phyloP scores from a whole-genome alignment of 345 rosid species.

The Rhizophora apiculata region DNA sequence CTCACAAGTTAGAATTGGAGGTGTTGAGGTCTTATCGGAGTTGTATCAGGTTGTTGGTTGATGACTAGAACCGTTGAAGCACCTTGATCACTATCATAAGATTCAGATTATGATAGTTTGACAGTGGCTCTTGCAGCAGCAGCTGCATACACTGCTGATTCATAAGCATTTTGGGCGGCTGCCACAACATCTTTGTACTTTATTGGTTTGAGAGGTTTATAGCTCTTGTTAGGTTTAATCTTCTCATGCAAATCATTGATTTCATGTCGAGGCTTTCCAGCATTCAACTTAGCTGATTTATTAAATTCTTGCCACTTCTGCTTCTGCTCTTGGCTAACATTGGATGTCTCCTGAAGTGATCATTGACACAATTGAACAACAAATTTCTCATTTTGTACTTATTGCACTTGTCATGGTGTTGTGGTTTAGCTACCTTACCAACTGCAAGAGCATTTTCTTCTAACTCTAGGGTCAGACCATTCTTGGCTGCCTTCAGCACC shows the following conservation, averaged over 20 bases:
- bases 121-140: slow-evolving; percentile 48
- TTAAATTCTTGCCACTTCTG: slow-evolving; percentile 1
- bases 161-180: slow-evolving; percentile 47
- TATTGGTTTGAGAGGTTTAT: slow-evolving; percentile 20
- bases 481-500: slow-evolving; percentile 31
- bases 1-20: background rate
- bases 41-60: background rate
- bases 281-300: background rate
- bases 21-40: background rate
- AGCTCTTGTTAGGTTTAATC: slow-evolving; percentile 10
- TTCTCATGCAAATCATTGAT: slow-evolving; percentile 1
- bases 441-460: slow-evolving; percentile 13
- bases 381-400: background rate
- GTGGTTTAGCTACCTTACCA: background rate
- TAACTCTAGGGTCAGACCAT: slow-evolving; percentile 30
- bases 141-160: slow-evolving; percentile 49
- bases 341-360: slow-evolving; percentile 27
- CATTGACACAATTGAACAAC: background rate
- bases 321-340: slow-evolving; percentile 3
- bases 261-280: background rate
- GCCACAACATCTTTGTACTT: slow-evolving; percentile 33
- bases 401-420: background rate
- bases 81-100: slow-evolving; percentile 21
- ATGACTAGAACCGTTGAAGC: slow-evolving; percentile 11
- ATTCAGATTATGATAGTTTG: slow-evolving; percentile 35